phyloP scores from a whole-genome alignment of 2,329 filamentous ascomycete species.

The Rhexocercosporidium sp. region DNA sequence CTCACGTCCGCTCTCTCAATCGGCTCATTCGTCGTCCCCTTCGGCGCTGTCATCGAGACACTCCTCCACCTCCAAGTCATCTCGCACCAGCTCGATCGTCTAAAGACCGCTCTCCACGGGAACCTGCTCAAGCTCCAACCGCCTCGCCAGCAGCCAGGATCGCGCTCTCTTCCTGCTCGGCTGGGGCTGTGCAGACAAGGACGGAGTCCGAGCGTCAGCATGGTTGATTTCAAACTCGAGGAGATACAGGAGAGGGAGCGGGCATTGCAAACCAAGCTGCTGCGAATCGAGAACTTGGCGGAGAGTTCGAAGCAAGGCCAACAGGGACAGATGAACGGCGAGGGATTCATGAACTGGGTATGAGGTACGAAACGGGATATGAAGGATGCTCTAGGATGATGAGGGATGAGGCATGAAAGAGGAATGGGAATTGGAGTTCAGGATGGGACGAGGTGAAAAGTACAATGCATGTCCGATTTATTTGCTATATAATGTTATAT shows the following conservation, averaged over 20 bases:
- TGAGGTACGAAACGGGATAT: background rate
- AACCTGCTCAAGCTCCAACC: constrained; percentile 20
- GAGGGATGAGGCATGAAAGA: background rate
- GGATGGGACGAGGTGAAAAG: background rate
- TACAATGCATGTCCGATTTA: background rate
- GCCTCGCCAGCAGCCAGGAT: background rate
- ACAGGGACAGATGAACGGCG: constrained; percentile 12
- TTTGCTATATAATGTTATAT: background rate
- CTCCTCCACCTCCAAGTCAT: constrained; percentile 21
- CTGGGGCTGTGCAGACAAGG: constrained; percentile 20
- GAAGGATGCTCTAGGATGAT: background rate
- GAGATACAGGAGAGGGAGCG: constrained; percentile 21
- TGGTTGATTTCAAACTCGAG: constrained; percentile 24
- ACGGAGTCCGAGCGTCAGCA: constrained; percentile 14
- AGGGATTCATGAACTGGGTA: constrained; percentile 16
- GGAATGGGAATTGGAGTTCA: background rate
- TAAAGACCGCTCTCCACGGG: constrained; percentile 20
- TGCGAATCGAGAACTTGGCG: constrained; percentile 18
- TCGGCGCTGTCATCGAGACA: constrained; percentile 22
- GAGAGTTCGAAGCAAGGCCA: constrained; percentile 22
- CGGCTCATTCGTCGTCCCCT: constrained; percentile 19
- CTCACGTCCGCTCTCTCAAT: constrained; percentile 20
- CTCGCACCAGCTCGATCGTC: constrained; percentile 23
- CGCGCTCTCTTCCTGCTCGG: constrained; percentile 10
- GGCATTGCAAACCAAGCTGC: constrained; percentile 17